Base-by-base conservation (phyloP, 306 rosid genomes). In the Cicer yamashitae region DNA sequence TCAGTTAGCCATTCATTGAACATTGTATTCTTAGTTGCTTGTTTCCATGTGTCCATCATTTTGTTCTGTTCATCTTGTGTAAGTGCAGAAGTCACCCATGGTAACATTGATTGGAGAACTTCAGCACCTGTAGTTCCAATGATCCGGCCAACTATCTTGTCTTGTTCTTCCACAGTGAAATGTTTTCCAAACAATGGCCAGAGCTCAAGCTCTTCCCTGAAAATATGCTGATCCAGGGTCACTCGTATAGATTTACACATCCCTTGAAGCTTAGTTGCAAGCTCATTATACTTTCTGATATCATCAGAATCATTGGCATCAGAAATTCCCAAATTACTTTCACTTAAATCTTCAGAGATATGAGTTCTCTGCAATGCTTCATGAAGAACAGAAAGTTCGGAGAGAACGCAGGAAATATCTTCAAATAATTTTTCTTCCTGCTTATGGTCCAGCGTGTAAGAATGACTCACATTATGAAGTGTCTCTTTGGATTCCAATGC, bases 61-160 rank as follows among this genome's bases (percentile, higher is more conserved):
- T 89, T 86, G 89, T 87, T 96, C 80, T 96, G 99, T 79, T 96
- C 99, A 63, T 96, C 98, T 88, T 90, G 88, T 71, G 98, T 96
- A 75, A 96, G 98, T 62, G 99, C 99, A 71, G 97, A 87, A 78
- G 98, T 96, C 54, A 96, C 99, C 99, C 99, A 96, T 1, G 99
- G 99, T 73, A 96, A 82, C 98, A 96, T 96, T 76, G 99, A 96
- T 72, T 96, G 99, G 63, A 96, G 98, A 75, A 96, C 99, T 88
- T 96, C 99, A 75, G 99, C 99, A 73, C 99, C 99, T 4, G 99
- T 96, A 47, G 99, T 96, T 76, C 99, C 99, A 84, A 96, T 96
- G 61, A 96, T 96, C 63, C 93, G 91, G 9, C 98, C 98, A 44
- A 96, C 96, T 81, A 96, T 85, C 87, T 92, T 96, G 74, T 96